These are phyloP conservation scores for Stephania yunnanensis DNA, from an alignment of 164 flowering plant genomes.

Conservation along the genomic window DNA sequence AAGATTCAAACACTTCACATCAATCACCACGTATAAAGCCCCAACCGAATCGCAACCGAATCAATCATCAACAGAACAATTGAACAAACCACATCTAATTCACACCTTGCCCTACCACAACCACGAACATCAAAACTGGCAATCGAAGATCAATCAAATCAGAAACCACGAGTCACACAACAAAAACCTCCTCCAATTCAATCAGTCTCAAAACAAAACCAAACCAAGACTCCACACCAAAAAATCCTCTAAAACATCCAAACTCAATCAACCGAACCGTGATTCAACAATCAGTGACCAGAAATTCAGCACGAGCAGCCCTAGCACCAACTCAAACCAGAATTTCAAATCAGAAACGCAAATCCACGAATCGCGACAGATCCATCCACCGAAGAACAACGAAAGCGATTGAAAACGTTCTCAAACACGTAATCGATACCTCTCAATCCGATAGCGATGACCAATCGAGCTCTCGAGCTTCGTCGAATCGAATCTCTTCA, in stretches of 20 bases:
- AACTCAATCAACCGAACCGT: not conserved
- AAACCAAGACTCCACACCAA: not conserved
- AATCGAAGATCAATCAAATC: not conserved
- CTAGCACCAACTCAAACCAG: not conserved
- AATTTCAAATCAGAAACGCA: not conserved
- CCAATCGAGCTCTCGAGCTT: not conserved
- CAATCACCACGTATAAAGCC: not conserved
- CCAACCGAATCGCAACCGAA: not conserved
- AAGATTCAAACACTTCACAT: not conserved
- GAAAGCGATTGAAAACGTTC: conserved; percentile 7
- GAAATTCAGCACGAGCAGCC: not conserved
- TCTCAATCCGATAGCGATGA: not conserved
- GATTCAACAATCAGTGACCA: not conserved
- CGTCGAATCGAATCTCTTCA: not conserved
- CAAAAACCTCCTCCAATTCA: not conserved
- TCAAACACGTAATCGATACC: conserved; percentile 4
- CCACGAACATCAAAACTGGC: not conserved
- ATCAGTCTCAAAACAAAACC: not conserved
- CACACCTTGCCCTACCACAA: conserved; percentile 8
- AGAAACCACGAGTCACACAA: not conserved
- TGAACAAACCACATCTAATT: not conserved
- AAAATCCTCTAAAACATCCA: not conserved
- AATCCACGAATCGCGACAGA: not conserved
- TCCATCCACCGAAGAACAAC: not conserved
- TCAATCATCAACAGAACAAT: not conserved